These are phyloP conservation scores for Coffea humblotiana DNA, from an alignment of 305 asterid genomes.

Conservation along the genomic window DNA sequence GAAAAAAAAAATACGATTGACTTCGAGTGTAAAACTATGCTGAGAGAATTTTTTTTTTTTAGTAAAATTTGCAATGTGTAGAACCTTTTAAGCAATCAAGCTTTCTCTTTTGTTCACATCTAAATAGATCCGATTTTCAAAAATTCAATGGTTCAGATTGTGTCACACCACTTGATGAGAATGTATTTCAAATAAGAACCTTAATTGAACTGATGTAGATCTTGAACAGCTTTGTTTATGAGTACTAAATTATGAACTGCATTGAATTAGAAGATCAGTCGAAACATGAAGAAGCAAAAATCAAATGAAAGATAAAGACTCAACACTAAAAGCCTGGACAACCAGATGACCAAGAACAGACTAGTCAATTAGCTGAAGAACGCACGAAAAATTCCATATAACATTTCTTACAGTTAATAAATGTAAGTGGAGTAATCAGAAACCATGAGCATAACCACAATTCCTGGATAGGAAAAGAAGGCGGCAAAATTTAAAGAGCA, in stretches of 20 bases:
- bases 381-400: not conserved
- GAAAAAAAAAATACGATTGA: not conserved
- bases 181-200: not conserved
- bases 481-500: not conserved
- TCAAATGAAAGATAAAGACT: not conserved
- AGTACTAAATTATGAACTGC: not conserved
- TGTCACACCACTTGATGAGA: too few species aligned
- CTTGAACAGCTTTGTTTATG: not conserved
- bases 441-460: not conserved
- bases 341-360: not conserved
- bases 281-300: not conserved
- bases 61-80: not conserved
- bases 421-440: not conserved
- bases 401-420: not conserved
- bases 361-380: not conserved
- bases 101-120: too few species aligned
- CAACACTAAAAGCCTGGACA: not conserved
- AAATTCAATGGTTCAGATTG: too few species aligned
- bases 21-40: not conserved
- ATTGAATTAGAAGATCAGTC: not conserved
- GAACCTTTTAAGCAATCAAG: not conserved
- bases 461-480: not conserved
- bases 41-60: not conserved
- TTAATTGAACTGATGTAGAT: not conserved
- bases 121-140: too few species aligned